These are phyloP conservation scores for Naganishia randhawae DNA, from an alignment of 768 basidiomycete genomes.

Conservation along the genomic window DNA sequence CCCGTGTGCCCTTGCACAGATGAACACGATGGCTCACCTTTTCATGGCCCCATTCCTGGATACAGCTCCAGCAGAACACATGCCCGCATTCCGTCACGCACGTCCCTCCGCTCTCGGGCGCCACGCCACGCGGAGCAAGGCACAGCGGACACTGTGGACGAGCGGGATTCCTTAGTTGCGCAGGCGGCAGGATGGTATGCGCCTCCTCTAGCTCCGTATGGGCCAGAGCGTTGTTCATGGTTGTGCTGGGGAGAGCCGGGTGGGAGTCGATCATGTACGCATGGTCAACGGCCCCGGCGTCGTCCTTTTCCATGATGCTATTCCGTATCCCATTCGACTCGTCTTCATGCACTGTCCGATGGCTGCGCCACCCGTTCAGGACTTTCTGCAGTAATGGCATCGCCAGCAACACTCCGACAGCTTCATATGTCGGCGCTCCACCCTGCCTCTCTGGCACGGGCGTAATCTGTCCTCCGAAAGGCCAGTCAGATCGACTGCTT, in stretches of 20 bases:
- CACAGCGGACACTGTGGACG: conserved; percentile 46
- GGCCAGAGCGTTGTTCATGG: too few relatives aligned
- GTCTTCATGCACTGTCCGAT: not conserved
- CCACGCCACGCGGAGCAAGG: conserved; percentile 44
- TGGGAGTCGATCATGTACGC: conserved; percentile 33
- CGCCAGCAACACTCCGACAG: not conserved
- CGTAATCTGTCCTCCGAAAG: conserved; percentile 2
- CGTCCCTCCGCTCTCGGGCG: conserved; percentile 45
- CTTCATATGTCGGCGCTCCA: conserved; percentile 20
- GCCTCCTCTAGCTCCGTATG: conserved; percentile 23
- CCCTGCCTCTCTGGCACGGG: conserved; percentile 3
- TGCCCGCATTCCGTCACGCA: conserved; percentile 51
- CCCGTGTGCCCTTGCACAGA: too few relatives aligned
- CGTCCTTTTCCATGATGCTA: not conserved
- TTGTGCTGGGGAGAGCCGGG: conserved; percentile 30
- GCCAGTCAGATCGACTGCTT: conserved; percentile 23
- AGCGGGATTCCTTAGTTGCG: conserved; percentile 33
- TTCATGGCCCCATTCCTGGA: conserved; percentile 45
- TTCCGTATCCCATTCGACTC: not conserved
- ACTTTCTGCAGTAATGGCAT: not conserved
- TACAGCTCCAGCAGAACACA: conserved; percentile 51
- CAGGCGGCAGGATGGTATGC: conserved; percentile 40
- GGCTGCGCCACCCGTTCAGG: not conserved
- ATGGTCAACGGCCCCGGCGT: conserved; percentile 28
- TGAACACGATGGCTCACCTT: conserved; percentile 40